Evolutionary conservation across 306 rosid species (phyloP).

Genomic region (Rosa chinensis): DNA sequence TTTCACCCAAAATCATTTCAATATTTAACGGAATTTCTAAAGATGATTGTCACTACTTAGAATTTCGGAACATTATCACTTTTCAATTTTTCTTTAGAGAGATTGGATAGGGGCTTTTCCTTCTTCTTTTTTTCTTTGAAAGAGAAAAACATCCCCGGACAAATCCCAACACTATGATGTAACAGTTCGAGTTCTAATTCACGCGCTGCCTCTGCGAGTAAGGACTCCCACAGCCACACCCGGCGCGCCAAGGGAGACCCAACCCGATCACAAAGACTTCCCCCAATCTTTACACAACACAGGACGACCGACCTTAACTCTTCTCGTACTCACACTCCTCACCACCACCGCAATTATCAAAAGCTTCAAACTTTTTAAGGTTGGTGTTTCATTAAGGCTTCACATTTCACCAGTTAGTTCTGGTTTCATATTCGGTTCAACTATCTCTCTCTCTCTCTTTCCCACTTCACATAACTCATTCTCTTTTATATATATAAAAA

Average conservation of each 20-base stretch:
- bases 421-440: constrained; percentile 3
- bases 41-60: too few species aligned
- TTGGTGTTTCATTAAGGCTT: background rate
- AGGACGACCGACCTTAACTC: background rate
- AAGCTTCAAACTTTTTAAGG: constrained; percentile 1
- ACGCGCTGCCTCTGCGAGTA: constrained; percentile 20
- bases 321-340: constrained; percentile 1
- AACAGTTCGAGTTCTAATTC: background rate
- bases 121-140: too few species aligned
- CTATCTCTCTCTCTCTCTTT: background rate
- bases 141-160: too few species aligned
- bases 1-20: too few species aligned
- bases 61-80: too few species aligned
- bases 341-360: background rate
- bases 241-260: background rate
- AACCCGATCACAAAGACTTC: background rate
- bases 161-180: too few species aligned
- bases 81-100: too few species aligned
- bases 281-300: background rate
- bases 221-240: too few species aligned
- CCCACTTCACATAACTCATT: background rate
- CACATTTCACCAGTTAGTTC: background rate
- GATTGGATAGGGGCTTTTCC: too few species aligned
- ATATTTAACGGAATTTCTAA: too few species aligned
- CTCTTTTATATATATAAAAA: background rate